Base-by-base conservation (phyloP, 805 yeast species). In the Hanseniaspora meyeri region DNA sequence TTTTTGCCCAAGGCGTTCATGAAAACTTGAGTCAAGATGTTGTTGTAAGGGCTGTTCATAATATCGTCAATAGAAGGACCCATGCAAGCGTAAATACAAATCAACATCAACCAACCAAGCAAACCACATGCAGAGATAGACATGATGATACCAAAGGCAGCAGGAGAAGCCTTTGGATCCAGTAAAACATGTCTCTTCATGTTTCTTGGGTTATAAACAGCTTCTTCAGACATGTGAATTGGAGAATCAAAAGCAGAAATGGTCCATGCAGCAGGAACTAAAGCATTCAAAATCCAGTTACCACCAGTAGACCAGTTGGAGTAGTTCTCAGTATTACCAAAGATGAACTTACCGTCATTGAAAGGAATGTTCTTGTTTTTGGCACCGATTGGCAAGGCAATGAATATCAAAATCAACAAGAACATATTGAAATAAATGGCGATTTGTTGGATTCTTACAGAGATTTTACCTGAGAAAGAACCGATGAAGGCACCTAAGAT, bases 181-280 rank as follows among this genome's bases (percentile, higher is more conserved):
- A 56, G 10, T 9, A 56, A 12, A 32, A 56, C 48, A 49, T 47
- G 48, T 46, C 31, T 56, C 36, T 45, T 50, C 47, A 45, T 36
- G 43, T 56, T 38, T 64, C 55, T 62, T 63, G 24, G 88, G 83
- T 63, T 81, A 77, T 56, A 56, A 55, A 72, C 71, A 29, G 84
- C 84, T 66, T 83, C 88, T 66, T 83, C 90, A 24, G 83, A 74
- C 79, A 82, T 79, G 69, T 83, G 88, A 51, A 83, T 80, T 62
- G 83, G 80, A 8, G 85, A 77, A 65, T 83, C 89, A 65, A 82
- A 83, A 0, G 85, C 81, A 29, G 85, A 85, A 64, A 83, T 82
- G 19, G 87, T 81, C 89, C 90, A 84, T 58, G 82, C 77, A 1
- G 82, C 81, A 0, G 87, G 82, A 79, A 81, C 75, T 75, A 81